Base-by-base conservation (phyloP, 2,329 filamentous ascomycete species). In the Stagonosporopsis vannaccii region DNA sequence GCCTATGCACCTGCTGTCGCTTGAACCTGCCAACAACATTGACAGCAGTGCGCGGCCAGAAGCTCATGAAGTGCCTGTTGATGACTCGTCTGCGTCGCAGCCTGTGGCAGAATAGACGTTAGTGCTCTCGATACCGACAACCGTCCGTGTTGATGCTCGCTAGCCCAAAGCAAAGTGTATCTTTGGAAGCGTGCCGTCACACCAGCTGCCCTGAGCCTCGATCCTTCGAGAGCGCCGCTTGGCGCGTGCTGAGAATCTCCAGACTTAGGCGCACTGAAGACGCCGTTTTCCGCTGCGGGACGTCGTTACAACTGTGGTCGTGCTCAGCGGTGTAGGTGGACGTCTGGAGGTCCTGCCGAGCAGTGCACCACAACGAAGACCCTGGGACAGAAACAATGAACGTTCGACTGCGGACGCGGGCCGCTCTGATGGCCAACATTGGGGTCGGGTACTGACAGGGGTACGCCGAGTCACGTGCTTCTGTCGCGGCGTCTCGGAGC, bases 21-120 rank as follows among this genome's bases (percentile, higher is more conserved):
- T 45, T 50, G 45, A 30, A 50, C 45, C 35, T 56, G 52, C 41
- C 52, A 28, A 40, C 20, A 22, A 41, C 41, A 28, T 11, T 32
- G 22, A 37, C 47, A n/a, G 32, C 36, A 15, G 41, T 8, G 42
- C 45, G 41, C 46, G 33, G 36, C 40, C 28, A 41, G 40, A 46
- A 51, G 46, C 46, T 44, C 30, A n/a, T n/a, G 22, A 47, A 42
- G 2, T 36, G 11, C 17, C 30, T 42, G 37, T 33, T 20, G 36
- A 51, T 51, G 53, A 56, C 53, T 56, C 53, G 53, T 39, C 30
- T 46, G 47, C 26, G 48, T 56, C 53, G 53, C 53, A 56, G 46
- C 53, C 47, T 51, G 41, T 56, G 53, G 53, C 47, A 56, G 47
- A 35, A 56, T 36, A n/a, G n/a, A 30, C 32, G 17, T 42, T 51